Evolutionary conservation across 2,329 filamentous ascomycete species (phyloP), one percentile per base, ranked within the genome.

Genomic region (Anthostomella pinea): DNA sequence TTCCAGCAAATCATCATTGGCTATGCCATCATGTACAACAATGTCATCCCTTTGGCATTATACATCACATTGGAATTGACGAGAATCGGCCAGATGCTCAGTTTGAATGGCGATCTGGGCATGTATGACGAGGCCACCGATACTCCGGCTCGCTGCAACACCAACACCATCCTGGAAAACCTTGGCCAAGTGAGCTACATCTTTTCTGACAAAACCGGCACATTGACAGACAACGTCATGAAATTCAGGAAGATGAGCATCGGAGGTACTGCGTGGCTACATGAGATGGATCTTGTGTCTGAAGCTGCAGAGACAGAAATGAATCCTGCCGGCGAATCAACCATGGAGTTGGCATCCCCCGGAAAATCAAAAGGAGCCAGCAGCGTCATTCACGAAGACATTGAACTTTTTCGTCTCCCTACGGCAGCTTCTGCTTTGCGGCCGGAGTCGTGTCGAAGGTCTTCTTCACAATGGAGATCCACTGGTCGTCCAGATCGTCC

Each of bases 21-120:
- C 0, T 96, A 89, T 59, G 80, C 95, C 49, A 95, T 97, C 64
- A 91, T 95, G 80, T 95, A 95, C 66, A 97, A 96, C 62, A 97
- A 93, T 24, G 81, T 95, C 65, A 90, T 96, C 41, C 91, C 91
- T 0, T 75, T 97, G 11, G 88, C 89, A 0, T 73, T 97, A 1
- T 97, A 95, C 51, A 87, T 97, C 51, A 93, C 83, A 57, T 70
- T 97, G 60, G 90, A 97, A 48, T 73, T 95, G 40, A 83, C 93
- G 60, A 94, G 94, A 59, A 70, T 94, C 6, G 84, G 75, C 4
- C 77, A 81, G 56, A 83, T 95, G 71, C 71, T 90, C 38, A 77
- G 95, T 57, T 63, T 95, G 38, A 89, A 90, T 48, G 69, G 68
- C 15, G 90, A 97, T 54, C 65, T 93, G 35, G 84, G 89, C 49